A percentile compares a stretch with the other conserved stretches of the same genome.
phyloP scores from a whole-genome alignment of 805 yeast species.

The Candida michaelii region DNA sequence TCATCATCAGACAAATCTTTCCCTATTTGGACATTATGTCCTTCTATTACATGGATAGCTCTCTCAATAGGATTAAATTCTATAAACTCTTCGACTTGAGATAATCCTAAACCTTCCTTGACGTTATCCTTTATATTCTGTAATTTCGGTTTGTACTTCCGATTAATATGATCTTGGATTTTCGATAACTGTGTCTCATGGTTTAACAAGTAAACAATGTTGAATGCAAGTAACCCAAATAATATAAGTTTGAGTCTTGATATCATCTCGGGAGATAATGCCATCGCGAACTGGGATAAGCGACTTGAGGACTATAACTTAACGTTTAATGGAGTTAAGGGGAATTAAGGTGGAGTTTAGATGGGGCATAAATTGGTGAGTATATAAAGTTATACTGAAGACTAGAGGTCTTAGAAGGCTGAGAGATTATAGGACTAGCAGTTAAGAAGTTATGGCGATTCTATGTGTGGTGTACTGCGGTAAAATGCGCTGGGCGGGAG shows the following conservation, averaged over 20 bases:
- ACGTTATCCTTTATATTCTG: conserved; percentile 4
- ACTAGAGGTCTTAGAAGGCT: too few species aligned
- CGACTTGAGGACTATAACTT: too few species aligned
- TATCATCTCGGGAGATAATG: conserved; percentile 3
- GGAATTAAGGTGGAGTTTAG: too few species aligned
- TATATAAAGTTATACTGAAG: too few species aligned
- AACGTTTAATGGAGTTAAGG: too few species aligned
- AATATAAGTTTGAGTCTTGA: conserved; percentile 1
- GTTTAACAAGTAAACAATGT: not conserved
- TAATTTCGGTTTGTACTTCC: conserved; percentile 3
- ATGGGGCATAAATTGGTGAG: too few species aligned
- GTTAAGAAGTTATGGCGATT: too few species aligned
- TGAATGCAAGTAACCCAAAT: not conserved
- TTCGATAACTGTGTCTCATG: not conserved
- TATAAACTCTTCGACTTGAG: not conserved
- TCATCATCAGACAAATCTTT: not conserved
- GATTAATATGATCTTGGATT: not conserved
- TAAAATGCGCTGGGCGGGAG: too few species aligned
- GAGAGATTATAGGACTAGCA: too few species aligned
- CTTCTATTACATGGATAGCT: not conserved
- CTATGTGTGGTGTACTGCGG: too few species aligned
- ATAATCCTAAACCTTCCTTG: conserved; percentile 4
- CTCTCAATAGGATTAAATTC: not conserved
- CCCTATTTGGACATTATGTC: not conserved
- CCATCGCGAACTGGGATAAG: not conserved